Evolutionary conservation across 352 stramenopile genomes (phyloP).

Genomic region (Blastocystis sp.): DNA sequence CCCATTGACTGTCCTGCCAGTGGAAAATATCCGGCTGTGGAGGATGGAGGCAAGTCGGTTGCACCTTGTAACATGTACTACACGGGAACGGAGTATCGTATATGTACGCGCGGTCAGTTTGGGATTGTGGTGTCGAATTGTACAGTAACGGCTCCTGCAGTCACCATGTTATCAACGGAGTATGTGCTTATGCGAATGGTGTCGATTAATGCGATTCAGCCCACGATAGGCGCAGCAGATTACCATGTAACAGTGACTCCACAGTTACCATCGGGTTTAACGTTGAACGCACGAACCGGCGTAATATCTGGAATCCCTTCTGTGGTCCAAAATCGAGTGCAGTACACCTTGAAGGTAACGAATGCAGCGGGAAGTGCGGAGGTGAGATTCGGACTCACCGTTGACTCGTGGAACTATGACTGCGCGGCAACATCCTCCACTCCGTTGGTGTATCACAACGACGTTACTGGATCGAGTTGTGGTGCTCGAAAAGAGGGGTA

Average conservation of each 20-base stretch:
- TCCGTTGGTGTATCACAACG: not conserved
- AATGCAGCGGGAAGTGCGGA: not conserved
- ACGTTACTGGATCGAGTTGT: not conserved
- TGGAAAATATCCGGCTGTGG: not conserved
- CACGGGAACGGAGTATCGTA: not conserved
- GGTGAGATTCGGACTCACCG: not conserved
- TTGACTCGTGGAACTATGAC: not conserved
- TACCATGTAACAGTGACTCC: not conserved
- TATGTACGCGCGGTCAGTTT: not conserved
- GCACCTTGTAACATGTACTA: not conserved
- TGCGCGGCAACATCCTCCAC: not conserved
- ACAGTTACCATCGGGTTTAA: not conserved
- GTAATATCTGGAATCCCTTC: slow-evolving; percentile 8
- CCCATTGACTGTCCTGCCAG: not conserved
- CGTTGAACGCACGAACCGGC: not conserved
- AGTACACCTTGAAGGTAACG: not conserved
- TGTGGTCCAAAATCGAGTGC: not conserved
- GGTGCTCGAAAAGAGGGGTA: not conserved
- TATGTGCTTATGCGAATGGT: slow-evolving; percentile 7
- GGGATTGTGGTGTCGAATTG: not conserved
- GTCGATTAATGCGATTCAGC: slow-evolving; percentile 18
- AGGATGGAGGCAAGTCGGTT: not conserved
- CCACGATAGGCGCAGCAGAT: not conserved
- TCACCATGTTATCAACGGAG: not conserved
- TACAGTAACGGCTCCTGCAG: not conserved